Conservation (phyloP, 345 rosid genomes). For the Eucalyptus camaldulensis region DNA sequence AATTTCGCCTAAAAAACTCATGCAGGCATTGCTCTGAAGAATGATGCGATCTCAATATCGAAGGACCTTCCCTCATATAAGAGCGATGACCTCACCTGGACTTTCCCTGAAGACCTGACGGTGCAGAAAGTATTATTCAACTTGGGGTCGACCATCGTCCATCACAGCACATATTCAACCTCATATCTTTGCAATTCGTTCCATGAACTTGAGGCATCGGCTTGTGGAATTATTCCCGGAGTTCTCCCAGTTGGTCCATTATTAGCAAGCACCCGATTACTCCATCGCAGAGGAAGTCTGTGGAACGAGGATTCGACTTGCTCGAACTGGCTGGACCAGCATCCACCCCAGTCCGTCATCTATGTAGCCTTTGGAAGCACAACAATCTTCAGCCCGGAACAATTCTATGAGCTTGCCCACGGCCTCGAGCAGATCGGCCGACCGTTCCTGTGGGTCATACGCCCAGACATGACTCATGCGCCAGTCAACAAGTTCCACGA, state of each 20-base stretch:
- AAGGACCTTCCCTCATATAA: not conserved
- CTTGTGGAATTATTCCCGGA: not conserved
- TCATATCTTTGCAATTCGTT: slow-evolving; percentile 3
- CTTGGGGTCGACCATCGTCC: not conserved
- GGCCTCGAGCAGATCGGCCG: slow-evolving; percentile 9
- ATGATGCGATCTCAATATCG: not conserved
- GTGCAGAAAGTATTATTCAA: not conserved
- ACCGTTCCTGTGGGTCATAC: slow-evolving; percentile 22
- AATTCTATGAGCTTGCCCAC: slow-evolving; percentile 21
- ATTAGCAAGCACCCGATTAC: not conserved
- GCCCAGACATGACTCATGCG: not conserved
- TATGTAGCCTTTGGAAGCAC: slow-evolving; percentile 44
- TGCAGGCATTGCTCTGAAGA: not conserved
- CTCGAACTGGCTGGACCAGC: slow-evolving; percentile 31
- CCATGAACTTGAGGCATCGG: not conserved
- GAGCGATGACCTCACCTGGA: not conserved
- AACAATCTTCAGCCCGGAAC: not conserved
- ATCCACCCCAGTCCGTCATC: slow-evolving; percentile 14
- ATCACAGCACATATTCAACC: not conserved
- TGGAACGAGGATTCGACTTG: slow-evolving; percentile 15
- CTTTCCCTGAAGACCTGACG: not conserved
- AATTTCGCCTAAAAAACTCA: not conserved
- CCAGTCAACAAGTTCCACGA: not conserved
- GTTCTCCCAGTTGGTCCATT: slow-evolving; percentile 20
- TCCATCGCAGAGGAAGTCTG: not conserved